phyloP scores from a whole-genome alignment of 495 filamentous ascomycete genomes.

The Polyplosphaeria fusca region DNA sequence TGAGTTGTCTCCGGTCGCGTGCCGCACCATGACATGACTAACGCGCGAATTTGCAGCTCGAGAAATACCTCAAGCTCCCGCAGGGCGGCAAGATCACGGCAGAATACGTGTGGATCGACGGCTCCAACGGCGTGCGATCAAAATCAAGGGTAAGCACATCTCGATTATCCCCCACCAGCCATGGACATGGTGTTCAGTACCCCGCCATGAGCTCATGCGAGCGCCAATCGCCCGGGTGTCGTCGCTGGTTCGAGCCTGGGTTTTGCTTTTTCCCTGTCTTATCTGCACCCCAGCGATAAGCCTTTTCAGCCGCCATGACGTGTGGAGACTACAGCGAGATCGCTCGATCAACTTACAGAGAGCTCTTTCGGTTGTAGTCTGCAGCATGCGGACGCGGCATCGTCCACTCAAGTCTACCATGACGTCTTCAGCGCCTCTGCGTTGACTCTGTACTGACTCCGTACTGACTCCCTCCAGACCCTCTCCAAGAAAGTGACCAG shows the following conservation, averaged over 20 bases:
- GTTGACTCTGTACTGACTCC: no score
- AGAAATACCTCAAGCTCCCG: slow-evolving; percentile 87
- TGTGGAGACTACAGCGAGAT: no score
- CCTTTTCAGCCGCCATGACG: no score
- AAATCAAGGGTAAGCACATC: slow-evolving; percentile 78
- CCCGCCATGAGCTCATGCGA: slow-evolving; percentile 14
- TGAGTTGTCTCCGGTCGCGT: slow-evolving; percentile 27
- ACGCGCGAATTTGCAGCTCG: slow-evolving; percentile 55
- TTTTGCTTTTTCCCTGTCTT: slow-evolving; percentile 27
- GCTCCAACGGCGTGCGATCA: slow-evolving; percentile 70
- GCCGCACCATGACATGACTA: background rate
- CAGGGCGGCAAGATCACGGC: slow-evolving; percentile 83
- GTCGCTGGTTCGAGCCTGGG: background rate
- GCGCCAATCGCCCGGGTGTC: slow-evolving; percentile 17
- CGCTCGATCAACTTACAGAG: no score
- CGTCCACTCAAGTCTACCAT: no score
- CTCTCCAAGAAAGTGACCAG: slow-evolving; percentile 59
- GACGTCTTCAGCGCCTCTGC: no score
- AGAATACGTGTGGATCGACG: slow-evolving; percentile 98
- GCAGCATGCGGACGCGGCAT: background rate
- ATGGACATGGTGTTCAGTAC: slow-evolving; percentile 1
- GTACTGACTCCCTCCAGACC: slow-evolving; percentile 61
- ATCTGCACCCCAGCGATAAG: slow-evolving; percentile 33
- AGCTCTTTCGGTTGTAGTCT: background rate
- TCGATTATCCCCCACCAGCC: no score